Percentiles rank a stretch among this genome's conserved stretches.
These are phyloP conservation scores for Rhizopus arrhizus DNA, from an alignment of 371 early-diverging fungal species.

Conservation along the genomic window DNA sequence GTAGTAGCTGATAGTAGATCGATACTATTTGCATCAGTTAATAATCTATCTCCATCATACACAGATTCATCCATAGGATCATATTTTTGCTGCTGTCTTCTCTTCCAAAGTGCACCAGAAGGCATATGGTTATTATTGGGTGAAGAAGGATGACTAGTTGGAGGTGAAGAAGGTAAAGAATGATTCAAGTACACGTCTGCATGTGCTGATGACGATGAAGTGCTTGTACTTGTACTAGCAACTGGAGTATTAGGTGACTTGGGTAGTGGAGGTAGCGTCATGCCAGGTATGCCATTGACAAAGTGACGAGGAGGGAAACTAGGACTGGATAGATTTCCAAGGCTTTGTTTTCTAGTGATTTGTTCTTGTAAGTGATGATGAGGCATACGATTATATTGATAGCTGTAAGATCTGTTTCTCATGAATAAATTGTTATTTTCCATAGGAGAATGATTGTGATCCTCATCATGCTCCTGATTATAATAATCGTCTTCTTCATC, in stretches of 20 bases:
- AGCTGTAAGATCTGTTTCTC: constrained; percentile 23
- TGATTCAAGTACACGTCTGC: constrained; percentile 16
- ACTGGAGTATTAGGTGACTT: constrained; percentile 33
- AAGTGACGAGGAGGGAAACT: constrained; percentile 17
- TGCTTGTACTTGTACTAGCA: constrained; percentile 14
- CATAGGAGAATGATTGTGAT: constrained; percentile 1
- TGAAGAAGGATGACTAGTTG: constrained; percentile 53
- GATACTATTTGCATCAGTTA: not conserved
- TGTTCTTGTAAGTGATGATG: constrained; percentile 13
- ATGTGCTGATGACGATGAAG: not conserved
- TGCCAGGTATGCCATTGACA: constrained; percentile 29
- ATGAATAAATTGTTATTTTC: not conserved
- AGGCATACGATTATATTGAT: constrained; percentile 18
- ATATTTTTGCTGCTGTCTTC: constrained; percentile 17
- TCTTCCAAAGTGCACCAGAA: constrained; percentile 29
- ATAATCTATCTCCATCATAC: not conserved
- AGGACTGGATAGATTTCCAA: constrained; percentile 1
- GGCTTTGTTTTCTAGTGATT: constrained; percentile 15
- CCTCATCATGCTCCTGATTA: constrained; percentile 1
- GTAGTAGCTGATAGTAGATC: constrained; percentile 12
- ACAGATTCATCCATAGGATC: constrained; percentile 2
- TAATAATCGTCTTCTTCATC: constrained; percentile 32
- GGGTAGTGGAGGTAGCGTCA: constrained; percentile 57
- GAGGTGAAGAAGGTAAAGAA: constrained; percentile 50
- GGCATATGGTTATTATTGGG: constrained; percentile 28